Percentiles rank a stretch among this genome's conserved stretches.
Conservation (phyloP, 106 monocot genomes). For the Allium fistulosum region DNA sequence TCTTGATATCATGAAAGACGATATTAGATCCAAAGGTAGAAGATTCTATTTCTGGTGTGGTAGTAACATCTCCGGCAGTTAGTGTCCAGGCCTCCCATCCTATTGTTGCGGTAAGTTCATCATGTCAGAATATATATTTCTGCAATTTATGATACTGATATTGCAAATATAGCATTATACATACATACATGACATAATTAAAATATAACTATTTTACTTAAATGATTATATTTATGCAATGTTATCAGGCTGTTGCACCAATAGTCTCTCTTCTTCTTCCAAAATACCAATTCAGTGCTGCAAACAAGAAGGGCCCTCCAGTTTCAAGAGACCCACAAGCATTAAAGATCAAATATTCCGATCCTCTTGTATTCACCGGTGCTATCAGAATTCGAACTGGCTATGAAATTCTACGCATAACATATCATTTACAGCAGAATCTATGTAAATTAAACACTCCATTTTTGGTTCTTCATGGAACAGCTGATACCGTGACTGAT, state of each 20-base stretch:
- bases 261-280: conserved; percentile 61
- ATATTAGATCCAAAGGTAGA: conserved; percentile 59
- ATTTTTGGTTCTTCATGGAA: conserved; percentile 82
- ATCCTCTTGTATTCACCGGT: conserved; percentile 84
- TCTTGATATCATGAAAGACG: conserved; percentile 26
- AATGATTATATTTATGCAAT: not conserved
- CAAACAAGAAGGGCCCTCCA: conserved; percentile 34
- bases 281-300: conserved; percentile 52
- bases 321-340: conserved; percentile 80
- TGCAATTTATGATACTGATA: no score
- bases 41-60: conserved; percentile 43
- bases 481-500: conserved; percentile 61
- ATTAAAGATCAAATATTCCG: conserved; percentile 61
- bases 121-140: no score
- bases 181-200: no score
- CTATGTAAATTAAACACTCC: conserved; percentile 46
- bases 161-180: not conserved
- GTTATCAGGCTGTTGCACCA: conserved; percentile 28
- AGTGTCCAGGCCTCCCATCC: conserved; percentile 80
- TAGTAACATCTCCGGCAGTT: conserved; percentile 78
- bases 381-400: conserved; percentile 72
- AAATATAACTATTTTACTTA: no score
- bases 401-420: conserved; percentile 71
- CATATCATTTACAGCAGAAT: conserved; percentile 47
- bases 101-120: conserved; percentile 36